Evolutionary conservation across 2,329 filamentous ascomycete species (phyloP).

Genomic region (Acephala macrosclerotiorum): DNA sequence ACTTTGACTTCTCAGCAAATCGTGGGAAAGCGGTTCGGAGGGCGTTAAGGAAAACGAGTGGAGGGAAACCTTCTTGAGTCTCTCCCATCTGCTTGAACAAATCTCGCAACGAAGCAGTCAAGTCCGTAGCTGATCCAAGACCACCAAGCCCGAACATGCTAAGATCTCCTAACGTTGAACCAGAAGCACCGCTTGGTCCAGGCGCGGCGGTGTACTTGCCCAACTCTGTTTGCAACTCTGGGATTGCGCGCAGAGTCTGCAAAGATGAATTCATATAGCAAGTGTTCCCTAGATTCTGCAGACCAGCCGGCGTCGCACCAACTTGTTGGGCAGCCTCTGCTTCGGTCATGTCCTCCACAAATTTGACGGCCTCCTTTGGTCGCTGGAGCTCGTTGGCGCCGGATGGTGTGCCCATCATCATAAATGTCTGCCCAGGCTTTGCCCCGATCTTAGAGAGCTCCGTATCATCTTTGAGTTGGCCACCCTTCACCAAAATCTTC

Average conservation of each 20-base stretch:
- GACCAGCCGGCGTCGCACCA: constrained; percentile 85
- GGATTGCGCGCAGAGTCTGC: constrained; percentile 88
- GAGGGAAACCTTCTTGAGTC: constrained; percentile 87
- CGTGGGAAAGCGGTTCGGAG: constrained; percentile 85
- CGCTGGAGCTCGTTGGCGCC: constrained; percentile 66
- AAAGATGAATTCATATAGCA: constrained; percentile 98
- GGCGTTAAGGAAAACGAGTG: constrained; percentile 81
- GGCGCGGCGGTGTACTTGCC: constrained; percentile 61
- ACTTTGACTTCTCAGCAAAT: constrained; percentile 88
- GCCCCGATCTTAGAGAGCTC: constrained; percentile 83
- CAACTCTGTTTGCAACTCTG: constrained; percentile 86
- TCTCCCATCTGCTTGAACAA: constrained; percentile 90
- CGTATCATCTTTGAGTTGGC: constrained; percentile 94
- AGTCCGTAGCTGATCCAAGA: constrained; percentile 61
- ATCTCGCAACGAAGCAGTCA: constrained; percentile 79
- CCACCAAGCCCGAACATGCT: constrained; percentile 56
- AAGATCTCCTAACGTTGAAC: constrained; percentile 50
- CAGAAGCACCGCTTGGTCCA: constrained; percentile 30
- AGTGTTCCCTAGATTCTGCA: constrained; percentile 94
- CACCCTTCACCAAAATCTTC: constrained; percentile 93
- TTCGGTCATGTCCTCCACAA: constrained; percentile 97
- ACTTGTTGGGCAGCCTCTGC: constrained; percentile 85
- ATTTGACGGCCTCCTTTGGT: constrained; percentile 84
- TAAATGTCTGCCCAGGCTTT: constrained; percentile 86
- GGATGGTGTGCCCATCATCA: constrained; percentile 94